These are phyloP conservation scores for Mycena rebaudengoi DNA, from an alignment of 768 basidiomycete genomes.

Conservation along the genomic window DNA sequence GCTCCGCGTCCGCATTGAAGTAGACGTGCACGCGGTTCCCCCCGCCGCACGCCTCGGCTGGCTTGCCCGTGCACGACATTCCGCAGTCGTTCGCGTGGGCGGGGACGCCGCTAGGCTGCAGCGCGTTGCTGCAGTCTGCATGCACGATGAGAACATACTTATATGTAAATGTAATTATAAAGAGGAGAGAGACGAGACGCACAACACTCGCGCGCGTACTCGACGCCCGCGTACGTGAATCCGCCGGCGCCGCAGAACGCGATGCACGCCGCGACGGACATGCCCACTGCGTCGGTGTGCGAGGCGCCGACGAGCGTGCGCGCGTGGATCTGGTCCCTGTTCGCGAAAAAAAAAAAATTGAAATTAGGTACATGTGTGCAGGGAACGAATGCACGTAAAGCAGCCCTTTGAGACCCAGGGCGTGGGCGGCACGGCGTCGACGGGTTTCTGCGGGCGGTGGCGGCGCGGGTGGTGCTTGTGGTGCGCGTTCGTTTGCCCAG, in stretches of 20 bases:
- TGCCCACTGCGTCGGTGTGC: neutral
- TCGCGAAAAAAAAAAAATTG: too few species aligned
- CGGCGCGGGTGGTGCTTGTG: too few species aligned
- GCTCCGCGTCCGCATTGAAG: neutral
- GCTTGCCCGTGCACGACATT: neutral
- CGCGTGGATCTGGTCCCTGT: neutral
- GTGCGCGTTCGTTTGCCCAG: too few species aligned
- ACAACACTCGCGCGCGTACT: conserved; percentile 2
- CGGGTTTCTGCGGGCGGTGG: neutral
- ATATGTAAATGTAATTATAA: neutral
- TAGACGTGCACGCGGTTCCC: neutral
- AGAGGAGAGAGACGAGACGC: neutral
- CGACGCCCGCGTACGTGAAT: neutral
- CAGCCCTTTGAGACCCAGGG: neutral
- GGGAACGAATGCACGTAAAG: neutral
- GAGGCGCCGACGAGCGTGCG: neutral
- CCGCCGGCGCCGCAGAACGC: neutral
- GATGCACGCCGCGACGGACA: neutral
- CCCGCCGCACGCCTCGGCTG: neutral
- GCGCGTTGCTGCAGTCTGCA: neutral
- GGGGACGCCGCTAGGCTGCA: neutral
- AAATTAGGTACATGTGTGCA: neutral
- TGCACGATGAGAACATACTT: neutral
- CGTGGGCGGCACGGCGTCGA: neutral
- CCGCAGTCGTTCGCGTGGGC: neutral